Evolutionary conservation across 805 yeast genomes (phyloP).

Genomic region (Hanseniaspora lachancei): DNA sequence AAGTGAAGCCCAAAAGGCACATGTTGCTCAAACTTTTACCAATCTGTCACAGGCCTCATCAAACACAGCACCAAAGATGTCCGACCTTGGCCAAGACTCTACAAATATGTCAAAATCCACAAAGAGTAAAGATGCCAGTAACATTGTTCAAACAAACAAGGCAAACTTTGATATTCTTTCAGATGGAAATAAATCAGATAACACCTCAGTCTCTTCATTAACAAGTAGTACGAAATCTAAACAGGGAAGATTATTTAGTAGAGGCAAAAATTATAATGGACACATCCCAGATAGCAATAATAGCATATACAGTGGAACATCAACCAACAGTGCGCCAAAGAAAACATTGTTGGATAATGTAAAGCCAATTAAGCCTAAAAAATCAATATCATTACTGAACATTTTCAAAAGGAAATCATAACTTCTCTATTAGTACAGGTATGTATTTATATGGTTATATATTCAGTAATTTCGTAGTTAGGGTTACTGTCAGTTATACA

Average conservation of each 20-base stretch:
- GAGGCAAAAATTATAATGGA: background rate
- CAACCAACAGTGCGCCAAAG: background rate
- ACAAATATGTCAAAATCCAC: background rate
- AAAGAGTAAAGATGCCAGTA: background rate
- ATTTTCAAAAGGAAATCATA: constrained; percentile 3
- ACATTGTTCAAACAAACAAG: background rate
- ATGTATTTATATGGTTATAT: too few species aligned
- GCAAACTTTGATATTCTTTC: background rate
- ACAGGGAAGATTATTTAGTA: background rate
- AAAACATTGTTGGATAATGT: background rate
- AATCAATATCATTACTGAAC: constrained; percentile 5
- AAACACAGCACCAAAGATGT: background rate
- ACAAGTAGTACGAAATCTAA: background rate
- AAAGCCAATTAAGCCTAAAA: constrained; percentile 1
- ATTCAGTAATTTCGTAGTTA: too few species aligned
- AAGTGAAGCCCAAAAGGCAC: constrained; percentile 1
- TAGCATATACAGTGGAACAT: background rate
- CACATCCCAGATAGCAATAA: background rate
- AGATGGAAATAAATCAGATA: background rate
- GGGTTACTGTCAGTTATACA: too few species aligned
- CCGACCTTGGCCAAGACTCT: background rate
- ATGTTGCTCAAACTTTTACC: background rate
- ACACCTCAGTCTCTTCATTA: background rate
- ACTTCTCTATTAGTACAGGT: background rate
- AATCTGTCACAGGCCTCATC: background rate